Evolutionary conservation across 345 rosid species (phyloP).

Genomic region (Bruguiera gymnorhiza): DNA sequence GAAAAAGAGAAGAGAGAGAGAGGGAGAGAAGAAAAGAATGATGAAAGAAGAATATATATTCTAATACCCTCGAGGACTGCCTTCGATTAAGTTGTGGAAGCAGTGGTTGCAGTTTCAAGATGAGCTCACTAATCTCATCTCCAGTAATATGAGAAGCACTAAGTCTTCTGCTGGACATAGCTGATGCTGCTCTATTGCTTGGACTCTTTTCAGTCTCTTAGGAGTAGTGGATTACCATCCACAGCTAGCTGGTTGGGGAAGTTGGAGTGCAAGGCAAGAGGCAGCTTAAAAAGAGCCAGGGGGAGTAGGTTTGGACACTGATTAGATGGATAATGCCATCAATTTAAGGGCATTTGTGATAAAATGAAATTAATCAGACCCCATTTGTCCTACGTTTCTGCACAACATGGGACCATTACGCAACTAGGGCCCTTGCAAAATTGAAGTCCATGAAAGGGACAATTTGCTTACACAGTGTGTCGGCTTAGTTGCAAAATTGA

Average conservation of each 20-base stretch:
- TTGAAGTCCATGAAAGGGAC: background rate
- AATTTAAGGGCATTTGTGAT: background rate
- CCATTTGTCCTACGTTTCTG: conserved; percentile 21
- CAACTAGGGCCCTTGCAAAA: background rate
- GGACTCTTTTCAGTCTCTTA: background rate
- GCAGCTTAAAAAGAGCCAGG: conserved; percentile 28
- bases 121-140: conserved; percentile 33
- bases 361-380: background rate
- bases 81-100: conserved; percentile 27
- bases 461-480: background rate
- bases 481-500: background rate
- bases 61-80: conserved; percentile 25
- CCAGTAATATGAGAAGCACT: conserved; percentile 21
- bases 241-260: conserved; percentile 11
- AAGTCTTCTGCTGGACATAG: conserved; percentile 28
- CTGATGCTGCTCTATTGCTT: background rate
- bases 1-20: background rate
- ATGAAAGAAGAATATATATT: background rate
- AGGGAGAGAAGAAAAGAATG: background rate
- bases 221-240: background rate
- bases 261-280: conserved; percentile 6
- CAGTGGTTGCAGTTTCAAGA: conserved; percentile 29
- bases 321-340: conserved; percentile 14
- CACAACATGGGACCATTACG: conserved; percentile 14
- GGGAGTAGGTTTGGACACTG: background rate